Percentiles rank a stretch among this genome's conserved stretches.
phyloP scores from a whole-genome alignment of 768 basidiomycete species.

The Lactarius sanguifluus region DNA sequence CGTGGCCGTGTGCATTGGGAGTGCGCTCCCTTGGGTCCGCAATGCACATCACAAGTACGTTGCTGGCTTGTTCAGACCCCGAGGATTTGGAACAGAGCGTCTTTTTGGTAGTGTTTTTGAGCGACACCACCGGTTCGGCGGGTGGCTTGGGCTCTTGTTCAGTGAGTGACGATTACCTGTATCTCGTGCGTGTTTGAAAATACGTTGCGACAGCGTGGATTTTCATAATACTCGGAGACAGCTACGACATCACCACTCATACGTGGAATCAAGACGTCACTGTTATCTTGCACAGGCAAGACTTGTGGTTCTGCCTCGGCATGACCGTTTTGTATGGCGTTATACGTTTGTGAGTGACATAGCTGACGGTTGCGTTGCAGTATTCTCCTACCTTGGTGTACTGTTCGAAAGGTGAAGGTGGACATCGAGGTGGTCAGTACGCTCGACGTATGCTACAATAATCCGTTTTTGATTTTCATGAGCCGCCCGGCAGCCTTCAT shows the following conservation, averaged over 20 bases:
- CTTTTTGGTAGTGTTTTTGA: constrained; percentile 61
- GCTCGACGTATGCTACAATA: not conserved
- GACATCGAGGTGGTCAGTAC: constrained; percentile 70
- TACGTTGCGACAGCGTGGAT: constrained; percentile 47
- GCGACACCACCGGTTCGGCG: constrained; percentile 75
- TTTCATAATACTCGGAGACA: constrained; percentile 66
- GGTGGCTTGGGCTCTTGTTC: constrained; percentile 58
- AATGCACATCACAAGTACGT: constrained; percentile 79
- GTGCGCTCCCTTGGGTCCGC: constrained; percentile 77
- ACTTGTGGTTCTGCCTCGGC: constrained; percentile 73
- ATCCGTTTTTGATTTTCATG: not conserved
- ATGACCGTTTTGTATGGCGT: constrained; percentile 65
- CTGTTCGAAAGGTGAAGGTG: constrained; percentile 67
- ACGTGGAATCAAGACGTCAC: constrained; percentile 58
- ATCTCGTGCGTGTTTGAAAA: constrained; percentile 7
- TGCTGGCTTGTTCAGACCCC: not conserved
- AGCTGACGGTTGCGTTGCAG: constrained; percentile 37
- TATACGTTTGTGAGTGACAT: not conserved
- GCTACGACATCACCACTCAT: constrained; percentile 54
- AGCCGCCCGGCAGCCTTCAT: constrained; percentile 55
- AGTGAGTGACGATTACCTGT: constrained; percentile 41
- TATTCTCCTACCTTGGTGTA: constrained; percentile 73
- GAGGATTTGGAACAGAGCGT: constrained; percentile 12
- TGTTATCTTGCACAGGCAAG: constrained; percentile 62
- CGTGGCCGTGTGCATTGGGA: constrained; percentile 57